A percentile compares a stretch with the other conserved stretches of the same genome.
phyloP scores from a whole-genome alignment of 2,329 filamentous ascomycete species.

The Chalaropsis thielavioides region DNA sequence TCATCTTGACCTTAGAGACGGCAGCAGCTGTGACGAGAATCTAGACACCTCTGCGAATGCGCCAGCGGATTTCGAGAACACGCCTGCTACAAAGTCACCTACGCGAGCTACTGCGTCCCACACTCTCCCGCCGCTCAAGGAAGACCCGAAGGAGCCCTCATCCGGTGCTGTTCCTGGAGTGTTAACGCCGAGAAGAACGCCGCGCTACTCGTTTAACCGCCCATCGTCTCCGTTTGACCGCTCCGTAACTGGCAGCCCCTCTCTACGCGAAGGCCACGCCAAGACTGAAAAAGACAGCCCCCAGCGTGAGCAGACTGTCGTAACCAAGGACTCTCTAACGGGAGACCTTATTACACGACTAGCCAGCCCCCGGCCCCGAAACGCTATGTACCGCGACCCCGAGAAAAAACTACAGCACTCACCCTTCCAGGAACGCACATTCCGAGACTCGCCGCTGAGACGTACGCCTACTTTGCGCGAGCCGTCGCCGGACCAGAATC shows the following conservation, averaged over 20 bases:
- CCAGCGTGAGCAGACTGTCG: constrained; percentile 38
- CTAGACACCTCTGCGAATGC: neutral
- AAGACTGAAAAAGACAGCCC: constrained; percentile 25
- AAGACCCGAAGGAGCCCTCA: constrained; percentile 1
- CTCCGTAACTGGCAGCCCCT: neutral
- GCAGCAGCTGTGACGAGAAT: constrained; percentile 5
- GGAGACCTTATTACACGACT: constrained; percentile 19
- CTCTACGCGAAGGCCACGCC: constrained; percentile 22
- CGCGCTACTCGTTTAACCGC: neutral
- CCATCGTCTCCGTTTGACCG: constrained; percentile 4
- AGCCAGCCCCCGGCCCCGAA: constrained; percentile 12
- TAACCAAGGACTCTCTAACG: constrained; percentile 12
- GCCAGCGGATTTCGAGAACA: neutral
- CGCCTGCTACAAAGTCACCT: neutral
- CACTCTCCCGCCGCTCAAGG: neutral
- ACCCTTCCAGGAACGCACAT: constrained; percentile 21
- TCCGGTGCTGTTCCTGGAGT: neutral
- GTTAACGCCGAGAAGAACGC: neutral
- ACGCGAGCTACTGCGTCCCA: neutral
- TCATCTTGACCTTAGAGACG: constrained; percentile 6
- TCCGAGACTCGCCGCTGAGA: constrained; percentile 23
- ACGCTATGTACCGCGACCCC: constrained; percentile 16
- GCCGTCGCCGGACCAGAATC: constrained; percentile 25
- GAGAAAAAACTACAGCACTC: constrained; percentile 21
- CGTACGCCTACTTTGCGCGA: constrained; percentile 30